phyloP scores from a whole-genome alignment of 345 rosid species.

The Camelina sativa region DNA sequence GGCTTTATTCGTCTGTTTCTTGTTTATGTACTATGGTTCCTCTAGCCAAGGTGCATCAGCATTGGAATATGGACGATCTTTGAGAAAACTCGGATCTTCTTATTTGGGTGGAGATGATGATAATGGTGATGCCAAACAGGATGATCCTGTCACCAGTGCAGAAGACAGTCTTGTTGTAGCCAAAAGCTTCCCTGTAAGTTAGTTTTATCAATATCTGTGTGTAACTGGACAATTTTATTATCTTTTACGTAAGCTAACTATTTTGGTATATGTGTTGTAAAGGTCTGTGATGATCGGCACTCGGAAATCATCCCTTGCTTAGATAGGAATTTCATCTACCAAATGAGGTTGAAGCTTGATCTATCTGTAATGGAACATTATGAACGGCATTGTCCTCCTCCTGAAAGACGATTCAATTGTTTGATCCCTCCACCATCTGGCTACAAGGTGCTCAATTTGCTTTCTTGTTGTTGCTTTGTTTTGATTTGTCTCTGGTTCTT shows the following conservation, averaged over 20 bases:
- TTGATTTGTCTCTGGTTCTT: not conserved
- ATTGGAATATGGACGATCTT: constrained; percentile 68
- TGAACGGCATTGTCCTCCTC: constrained; percentile 95
- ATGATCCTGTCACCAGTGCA: constrained; percentile 53
- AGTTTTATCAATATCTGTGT: not conserved
- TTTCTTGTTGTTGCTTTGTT: not conserved
- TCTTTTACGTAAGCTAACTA: constrained; percentile 19
- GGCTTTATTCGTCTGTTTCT: constrained; percentile 65
- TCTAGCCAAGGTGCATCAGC: constrained; percentile 69
- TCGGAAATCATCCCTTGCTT: constrained; percentile 96
- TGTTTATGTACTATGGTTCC: constrained; percentile 74
- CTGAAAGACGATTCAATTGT: constrained; percentile 92
- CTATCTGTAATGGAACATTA: constrained; percentile 96
- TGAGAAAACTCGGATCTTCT: constrained; percentile 69
- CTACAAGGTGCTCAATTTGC: constrained; percentile 63
- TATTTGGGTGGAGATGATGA: constrained; percentile 83
- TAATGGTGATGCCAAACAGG: constrained; percentile 58
- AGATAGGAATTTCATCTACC: constrained; percentile 90
- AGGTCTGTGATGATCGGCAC: constrained; percentile 97
- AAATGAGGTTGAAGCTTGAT: constrained; percentile 94
- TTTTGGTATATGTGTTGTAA: constrained; percentile 32
- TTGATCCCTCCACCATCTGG: constrained; percentile 98
- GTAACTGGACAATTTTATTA: not conserved
- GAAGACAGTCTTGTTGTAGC: constrained; percentile 51
- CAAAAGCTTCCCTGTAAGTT: constrained; percentile 88